Base-by-base conservation (phyloP, 106 monocot species). In the Dendrobium chrysotoxum region DNA sequence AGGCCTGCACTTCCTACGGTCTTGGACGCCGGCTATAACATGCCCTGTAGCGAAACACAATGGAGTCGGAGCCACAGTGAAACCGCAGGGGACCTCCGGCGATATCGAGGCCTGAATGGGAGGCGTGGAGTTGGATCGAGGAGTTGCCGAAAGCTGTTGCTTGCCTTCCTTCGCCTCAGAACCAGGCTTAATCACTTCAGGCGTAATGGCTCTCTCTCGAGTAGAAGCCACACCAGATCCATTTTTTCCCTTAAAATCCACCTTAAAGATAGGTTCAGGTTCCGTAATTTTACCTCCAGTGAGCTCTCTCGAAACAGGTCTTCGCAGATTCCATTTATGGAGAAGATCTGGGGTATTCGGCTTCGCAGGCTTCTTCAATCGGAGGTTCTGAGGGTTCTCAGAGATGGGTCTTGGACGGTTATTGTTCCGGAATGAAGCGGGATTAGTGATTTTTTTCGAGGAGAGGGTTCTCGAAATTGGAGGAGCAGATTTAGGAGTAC, bases 11-110 rank as follows among this genome's bases (percentile, higher is more conserved):
- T 95, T 98, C 54, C 95, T 84, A 38, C 91, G 82, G 82, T 92
- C 94, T 20, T 81, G 83, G 57, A 95, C 88, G 18, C 98, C 92
- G 45, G 91, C 75, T n/a, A 92, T 75, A 39, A 89, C 80, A 81
- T 98, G 91, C n/a, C 98, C 98, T 4, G 98, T 86, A 2, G 92
- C 94, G 58, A 92, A 98, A 79, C 98, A 98, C 7, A 80, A 85
- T 2, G 98, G 95, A 4, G 88, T 85, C 5, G 93, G 87, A 3
- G 82, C 81, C 40, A 84, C 58, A 6, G 82, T 82, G 16, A 83
- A 79, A 64, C 78, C 88, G 28, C 83, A 71, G 7, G 77, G 38
- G 28, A 98, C 78, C 82, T 98, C 98, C 10, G 98, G 98, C 11
- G 98, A 98, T 50, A 98, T 89, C 17, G 98, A 91, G 3, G 92